Percentiles rank a stretch among this genome's conserved stretches.
These are phyloP conservation scores for Lupinus albus DNA, from an alignment of 306 rosid species.

Conservation along the genomic window DNA sequence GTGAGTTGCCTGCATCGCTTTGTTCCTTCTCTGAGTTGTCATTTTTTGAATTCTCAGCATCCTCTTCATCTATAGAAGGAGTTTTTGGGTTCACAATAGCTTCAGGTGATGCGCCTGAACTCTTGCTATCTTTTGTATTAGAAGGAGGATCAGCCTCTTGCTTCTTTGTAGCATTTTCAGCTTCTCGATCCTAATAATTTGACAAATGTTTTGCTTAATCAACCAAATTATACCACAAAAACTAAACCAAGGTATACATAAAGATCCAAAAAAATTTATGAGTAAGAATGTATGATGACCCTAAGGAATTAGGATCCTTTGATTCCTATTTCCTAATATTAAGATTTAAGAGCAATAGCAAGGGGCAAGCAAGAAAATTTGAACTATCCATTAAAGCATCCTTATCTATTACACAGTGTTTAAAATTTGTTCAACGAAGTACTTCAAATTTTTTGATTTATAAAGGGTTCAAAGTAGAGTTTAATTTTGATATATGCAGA, in stretches of 20 bases:
- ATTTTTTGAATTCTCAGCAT: conserved; percentile 42
- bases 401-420: too few species aligned
- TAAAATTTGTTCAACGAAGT: too few species aligned
- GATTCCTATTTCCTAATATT: too few species aligned
- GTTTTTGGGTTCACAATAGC: conserved; percentile 54
- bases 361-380: background rate
- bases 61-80: conserved; percentile 64
- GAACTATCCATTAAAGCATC: too few species aligned
- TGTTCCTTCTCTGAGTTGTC: conserved; percentile 55
- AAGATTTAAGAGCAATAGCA: conserved; percentile 14
- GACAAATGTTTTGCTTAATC: conserved; percentile 28
- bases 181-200: conserved; percentile 60
- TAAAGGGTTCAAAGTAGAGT: too few species aligned
- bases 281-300: too few species aligned
- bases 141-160: conserved; percentile 44
- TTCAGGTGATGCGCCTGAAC: conserved; percentile 33
- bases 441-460: too few species aligned
- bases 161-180: conserved; percentile 41
- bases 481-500: too few species aligned
- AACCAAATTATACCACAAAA: background rate
- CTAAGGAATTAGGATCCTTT: too few species aligned
- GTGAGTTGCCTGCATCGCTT: conserved; percentile 46
- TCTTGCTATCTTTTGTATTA: conserved; percentile 44
- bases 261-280: too few species aligned
- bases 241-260: too few species aligned